Percentiles rank a stretch among this genome's conserved stretches.
Conservation (phyloP, 306 rosid species). For the Malus domestica region DNA sequence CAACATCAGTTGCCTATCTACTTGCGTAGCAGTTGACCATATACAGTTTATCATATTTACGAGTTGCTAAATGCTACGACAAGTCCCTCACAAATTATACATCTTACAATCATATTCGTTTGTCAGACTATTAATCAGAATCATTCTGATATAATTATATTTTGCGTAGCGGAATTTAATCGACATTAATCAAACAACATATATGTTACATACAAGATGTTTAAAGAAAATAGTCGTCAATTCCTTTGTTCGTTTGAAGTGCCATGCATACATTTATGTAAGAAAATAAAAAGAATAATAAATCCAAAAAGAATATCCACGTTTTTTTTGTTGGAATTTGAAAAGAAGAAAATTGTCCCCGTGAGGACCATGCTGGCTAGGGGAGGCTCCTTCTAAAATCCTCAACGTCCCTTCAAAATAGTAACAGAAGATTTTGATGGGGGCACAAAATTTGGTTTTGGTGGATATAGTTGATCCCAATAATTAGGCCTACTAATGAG, state of each 20-base stretch:
- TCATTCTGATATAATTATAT: not conserved
- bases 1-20: constrained; percentile 26
- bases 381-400: not conserved
- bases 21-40: constrained; percentile 37
- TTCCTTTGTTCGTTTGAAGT: not conserved
- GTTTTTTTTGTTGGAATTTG: not conserved
- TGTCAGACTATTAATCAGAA: not conserved
- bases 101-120: not conserved
- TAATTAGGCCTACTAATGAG: constrained; percentile 16
- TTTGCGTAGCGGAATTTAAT: not conserved
- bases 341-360: not conserved
- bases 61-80: not conserved
- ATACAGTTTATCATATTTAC: not conserved
- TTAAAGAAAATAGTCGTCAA: not conserved
- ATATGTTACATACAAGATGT: not conserved
- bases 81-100: not conserved
- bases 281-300: too few relatives aligned
- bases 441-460: constrained; percentile 25
- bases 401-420: not conserved
- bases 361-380: not conserved
- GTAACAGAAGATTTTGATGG: not conserved
- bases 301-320: constrained; percentile 16
- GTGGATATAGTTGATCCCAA: constrained; percentile 26
- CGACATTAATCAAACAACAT: not conserved
- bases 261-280: not conserved